Evolutionary conservation across 257 asterid genomes (phyloP), one percentile per base, ranked within the genome.

Genomic region (Solanum neorickii): DNA sequence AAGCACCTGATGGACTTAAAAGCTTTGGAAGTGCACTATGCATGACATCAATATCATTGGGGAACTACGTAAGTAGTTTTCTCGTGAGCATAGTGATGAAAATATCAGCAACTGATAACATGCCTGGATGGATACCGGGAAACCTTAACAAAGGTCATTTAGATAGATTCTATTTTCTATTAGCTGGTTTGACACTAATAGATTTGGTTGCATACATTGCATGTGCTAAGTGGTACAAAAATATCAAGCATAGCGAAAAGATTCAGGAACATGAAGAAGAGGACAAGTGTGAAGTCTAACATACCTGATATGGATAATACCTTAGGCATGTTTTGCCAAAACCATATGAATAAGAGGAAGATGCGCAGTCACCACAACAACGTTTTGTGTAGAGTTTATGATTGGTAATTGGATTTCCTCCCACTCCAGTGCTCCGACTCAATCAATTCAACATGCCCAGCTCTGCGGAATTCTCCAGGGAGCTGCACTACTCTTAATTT

Each of bases 11-110:
- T 39, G 98, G 99, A 7, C 94, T 96, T 9, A 96, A 97, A 92
- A 97, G 99, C 93, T 97, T 97, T 21, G 99, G 98, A 6, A 97
- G 99, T 70, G 99, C 99, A 15, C 95, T 97, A 8, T 95, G 98
- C 73, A 95, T 96, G 99, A 96, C 99, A 1, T 97, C 99, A 4
- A 97, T 97, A 82, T 97, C 99, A 4, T 89, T 96, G 3, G 99
- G 99, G 80, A 97, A 96, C 89, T 96, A 97, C 2, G 99, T 94
- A 1, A 96, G 99, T 73, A 96, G 98, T 89, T 83, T 96, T 88
- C 87, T 97, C 8, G 98, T 96, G 56, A 95, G 98, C 35, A 86
- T 96, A 23, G 98, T 96, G 69, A 93, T 97, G 96, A 96, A 93
- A 87, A 90, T 97, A 83, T 95, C 99, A 0, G 91, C 96, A 0